Base-by-base conservation (phyloP, 164 flowering plant species). In the Akebia trifoliata region DNA sequence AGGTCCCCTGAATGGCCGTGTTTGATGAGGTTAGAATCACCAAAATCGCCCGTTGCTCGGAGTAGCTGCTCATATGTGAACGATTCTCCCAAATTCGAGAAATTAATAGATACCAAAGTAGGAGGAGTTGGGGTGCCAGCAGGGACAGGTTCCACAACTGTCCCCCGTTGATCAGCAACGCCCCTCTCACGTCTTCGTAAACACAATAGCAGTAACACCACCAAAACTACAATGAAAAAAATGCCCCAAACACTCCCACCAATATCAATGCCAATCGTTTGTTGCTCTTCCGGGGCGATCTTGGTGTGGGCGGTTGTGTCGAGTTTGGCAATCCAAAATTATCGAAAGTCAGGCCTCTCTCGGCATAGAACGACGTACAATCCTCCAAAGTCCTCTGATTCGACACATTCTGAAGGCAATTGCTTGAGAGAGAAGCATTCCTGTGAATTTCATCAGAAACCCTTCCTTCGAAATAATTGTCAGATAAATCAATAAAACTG, bases 1-100 rank as follows among this genome's bases (percentile, higher is more conserved):
- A 92, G 82, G 59, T 84, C 94, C 54, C 98, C 97, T 2, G 98
- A 78, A 51, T 84, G 98, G n/a, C 97, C 98, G 54, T 81, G 74
- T 64, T 92, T 89, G 58, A 92, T 79, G 20, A 92, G 76, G 70
- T 89, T 87, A 21, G 64, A 62, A 49, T 87, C 91, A 64, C 70
- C 75, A 56, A 92, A 90, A 43, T 85, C 77, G 38, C 73, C 65
- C 0, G 97, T 81, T 17, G 94, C 90, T 50, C 46, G 76, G 38
- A 87, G 81, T 57, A 92, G 72, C 74, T 84, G 90, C 67, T 84
- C 81, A 63, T 87, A 80, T 18, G 97, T 77, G 68, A 70, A 92
- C 35, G 74, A 38, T 28, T 89, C 91, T 43, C 97, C 97, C 1
- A 87, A 37, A 56, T 70, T 75, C 0, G 87, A 68, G 57, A 85